Percentiles rank a stretch among this genome's conserved stretches.
Evolutionary conservation across 148 eudicot species (phyloP).

Genomic region (Fagopyrum esculentum): DNA sequence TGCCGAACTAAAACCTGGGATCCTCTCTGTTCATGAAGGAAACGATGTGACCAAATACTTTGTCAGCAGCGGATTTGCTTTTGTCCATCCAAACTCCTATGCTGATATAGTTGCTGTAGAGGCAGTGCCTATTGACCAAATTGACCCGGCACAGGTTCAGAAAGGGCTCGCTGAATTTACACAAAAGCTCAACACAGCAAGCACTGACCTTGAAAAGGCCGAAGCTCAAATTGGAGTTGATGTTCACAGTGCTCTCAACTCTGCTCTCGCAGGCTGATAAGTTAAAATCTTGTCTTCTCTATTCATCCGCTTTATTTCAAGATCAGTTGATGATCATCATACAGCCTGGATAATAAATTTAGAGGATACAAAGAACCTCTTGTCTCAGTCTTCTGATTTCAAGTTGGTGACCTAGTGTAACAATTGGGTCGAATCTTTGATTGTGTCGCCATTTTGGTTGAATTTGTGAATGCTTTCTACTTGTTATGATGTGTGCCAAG

Average conservation of each 20-base stretch:
- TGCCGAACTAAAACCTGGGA: conserved; percentile 71
- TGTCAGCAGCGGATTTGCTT: conserved; percentile 76
- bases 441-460: background rate
- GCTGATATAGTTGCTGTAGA: conserved; percentile 76
- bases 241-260: conserved; percentile 72
- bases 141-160: conserved; percentile 62
- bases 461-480: background rate
- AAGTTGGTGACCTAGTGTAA: background rate
- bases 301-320: background rate
- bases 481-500: background rate
- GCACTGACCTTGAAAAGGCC: conserved; percentile 67
- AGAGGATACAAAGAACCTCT: background rate
- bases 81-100: conserved; percentile 65
- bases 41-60: conserved; percentile 57
- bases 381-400: background rate
- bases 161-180: conserved; percentile 75
- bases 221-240: conserved; percentile 42
- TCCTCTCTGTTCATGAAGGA: conserved; percentile 69
- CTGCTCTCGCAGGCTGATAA: conserved; percentile 1
- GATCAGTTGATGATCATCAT: conserved; percentile 1
- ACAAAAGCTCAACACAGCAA: conserved; percentile 72
- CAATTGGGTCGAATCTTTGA: background rate
- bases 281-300: background rate
- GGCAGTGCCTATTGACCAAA: conserved; percentile 74
- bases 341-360: conserved; percentile 1